Percentiles rank a stretch among this genome's conserved stretches.
These are phyloP conservation scores for Raffaelea ambrosiae DNA, from an alignment of 2,329 filamentous ascomycete species.

Conservation along the genomic window DNA sequence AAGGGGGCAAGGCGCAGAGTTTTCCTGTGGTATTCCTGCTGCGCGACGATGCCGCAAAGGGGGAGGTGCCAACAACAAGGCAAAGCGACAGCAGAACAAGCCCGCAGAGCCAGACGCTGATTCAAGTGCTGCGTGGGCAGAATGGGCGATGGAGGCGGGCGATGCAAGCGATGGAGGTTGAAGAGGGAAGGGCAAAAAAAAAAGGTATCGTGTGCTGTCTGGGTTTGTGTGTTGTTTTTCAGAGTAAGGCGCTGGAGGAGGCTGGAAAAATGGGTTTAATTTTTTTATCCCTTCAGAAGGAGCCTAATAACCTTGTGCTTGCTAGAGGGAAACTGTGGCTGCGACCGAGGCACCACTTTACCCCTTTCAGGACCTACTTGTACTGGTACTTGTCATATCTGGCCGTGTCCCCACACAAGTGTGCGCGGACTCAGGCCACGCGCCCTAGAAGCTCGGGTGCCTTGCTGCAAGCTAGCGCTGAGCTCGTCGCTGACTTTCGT, in stretches of 20 bases:
- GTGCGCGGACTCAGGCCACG: no score
- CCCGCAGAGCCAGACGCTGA: slow-evolving; percentile 5
- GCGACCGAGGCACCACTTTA: slow-evolving; percentile 3
- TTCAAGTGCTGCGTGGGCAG: slow-evolving; percentile 3
- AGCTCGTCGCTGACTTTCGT: no score
- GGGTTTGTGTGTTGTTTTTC: slow-evolving; percentile 5
- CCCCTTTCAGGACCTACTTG: background rate
- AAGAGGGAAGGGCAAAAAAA: background rate
- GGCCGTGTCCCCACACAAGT: no score
- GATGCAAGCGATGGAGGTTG: slow-evolving; percentile 2
- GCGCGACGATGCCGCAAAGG: background rate
- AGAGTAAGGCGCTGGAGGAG: slow-evolving; percentile 9
- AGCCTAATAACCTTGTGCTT: background rate
- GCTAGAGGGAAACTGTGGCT: background rate
- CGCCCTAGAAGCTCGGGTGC: no score
- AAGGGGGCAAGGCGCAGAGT: background rate
- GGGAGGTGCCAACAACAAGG: background rate
- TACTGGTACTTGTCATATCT: no score
- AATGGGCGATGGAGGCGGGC: slow-evolving; percentile 6
- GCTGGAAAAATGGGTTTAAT: slow-evolving; percentile 8
- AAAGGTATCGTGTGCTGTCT: slow-evolving; percentile 4
- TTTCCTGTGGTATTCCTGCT: slow-evolving; percentile 2
- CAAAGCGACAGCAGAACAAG: background rate
- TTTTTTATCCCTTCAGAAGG: slow-evolving; percentile 1
- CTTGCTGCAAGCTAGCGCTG: no score